These are phyloP conservation scores for Diplodia mutila DNA, from an alignment of 2,329 filamentous ascomycete species.

Conservation along the genomic window DNA sequence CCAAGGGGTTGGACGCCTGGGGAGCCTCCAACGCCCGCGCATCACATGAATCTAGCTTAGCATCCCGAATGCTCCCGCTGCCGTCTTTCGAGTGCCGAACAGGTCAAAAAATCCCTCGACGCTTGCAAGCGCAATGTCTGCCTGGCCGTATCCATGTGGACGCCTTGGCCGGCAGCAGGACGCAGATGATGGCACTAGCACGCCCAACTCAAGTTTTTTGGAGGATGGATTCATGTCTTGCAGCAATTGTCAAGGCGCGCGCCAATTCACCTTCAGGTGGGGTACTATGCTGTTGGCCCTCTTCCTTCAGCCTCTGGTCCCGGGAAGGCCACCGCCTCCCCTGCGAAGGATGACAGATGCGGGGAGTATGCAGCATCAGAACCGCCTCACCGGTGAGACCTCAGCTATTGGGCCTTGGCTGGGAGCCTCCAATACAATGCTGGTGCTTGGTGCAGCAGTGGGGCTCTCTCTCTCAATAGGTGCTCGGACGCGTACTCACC, in stretches of 20 bases:
- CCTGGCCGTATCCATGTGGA: neutral
- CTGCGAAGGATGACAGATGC: neutral
- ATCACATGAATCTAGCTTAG: neutral
- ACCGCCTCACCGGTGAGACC: conserved; percentile 19
- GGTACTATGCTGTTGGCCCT: neutral
- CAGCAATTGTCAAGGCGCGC: neutral
- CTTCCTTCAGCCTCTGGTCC: conserved; percentile 8
- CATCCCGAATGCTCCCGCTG: neutral
- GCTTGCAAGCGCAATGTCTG: neutral
- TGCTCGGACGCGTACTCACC: conserved; percentile 20
- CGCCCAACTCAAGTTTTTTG: neutral
- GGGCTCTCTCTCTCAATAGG: conserved; percentile 16
- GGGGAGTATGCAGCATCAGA: conserved; percentile 20
- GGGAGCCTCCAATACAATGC: conserved; percentile 15
- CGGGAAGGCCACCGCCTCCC: neutral
- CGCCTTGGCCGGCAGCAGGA: neutral
- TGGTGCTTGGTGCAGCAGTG: conserved; percentile 16
- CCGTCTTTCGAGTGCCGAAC: neutral
- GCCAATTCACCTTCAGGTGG: neutral
- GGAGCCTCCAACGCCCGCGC: neutral
- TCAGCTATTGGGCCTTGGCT: conserved; percentile 4
- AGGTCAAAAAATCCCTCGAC: conserved; percentile 7
- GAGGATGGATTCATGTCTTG: neutral
- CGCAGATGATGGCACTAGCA: neutral
- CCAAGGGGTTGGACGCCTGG: conserved; percentile 21